These are phyloP conservation scores for Fusarium temperatum DNA, from an alignment of 2,329 filamentous ascomycete species.

Conservation along the genomic window DNA sequence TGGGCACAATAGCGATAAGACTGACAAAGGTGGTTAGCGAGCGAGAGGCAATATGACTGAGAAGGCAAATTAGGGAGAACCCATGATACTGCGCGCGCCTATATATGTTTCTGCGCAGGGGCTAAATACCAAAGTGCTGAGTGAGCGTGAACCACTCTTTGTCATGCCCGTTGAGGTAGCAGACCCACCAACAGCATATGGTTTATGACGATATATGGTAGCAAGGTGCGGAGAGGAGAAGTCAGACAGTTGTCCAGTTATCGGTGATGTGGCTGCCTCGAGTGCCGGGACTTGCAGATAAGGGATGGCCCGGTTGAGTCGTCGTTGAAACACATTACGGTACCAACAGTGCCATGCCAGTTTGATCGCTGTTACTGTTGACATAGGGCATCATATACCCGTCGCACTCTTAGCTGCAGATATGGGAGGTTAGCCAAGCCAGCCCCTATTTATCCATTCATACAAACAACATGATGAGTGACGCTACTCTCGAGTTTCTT, in stretches of 20 bases:
- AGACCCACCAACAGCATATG: constrained; percentile 13
- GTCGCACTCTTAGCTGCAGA: background rate
- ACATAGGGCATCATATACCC: background rate
- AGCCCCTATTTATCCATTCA: background rate
- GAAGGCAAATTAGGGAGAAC: background rate
- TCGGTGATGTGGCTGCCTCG: constrained; percentile 11
- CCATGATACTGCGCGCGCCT: constrained; percentile 9
- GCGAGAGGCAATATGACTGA: constrained; percentile 3
- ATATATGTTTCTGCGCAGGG: background rate
- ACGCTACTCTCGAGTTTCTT: background rate
- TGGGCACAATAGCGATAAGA: background rate
- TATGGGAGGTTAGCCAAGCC: background rate
- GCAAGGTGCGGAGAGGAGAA: constrained; percentile 8
- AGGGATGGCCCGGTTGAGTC: background rate
- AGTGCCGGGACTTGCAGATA: constrained; percentile 1
- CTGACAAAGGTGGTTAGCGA: background rate
- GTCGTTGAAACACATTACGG: constrained; percentile 8
- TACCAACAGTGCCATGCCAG: background rate
- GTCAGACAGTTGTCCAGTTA: constrained; percentile 4
- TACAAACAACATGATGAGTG: background rate
- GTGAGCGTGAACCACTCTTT: constrained; percentile 20
- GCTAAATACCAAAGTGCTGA: constrained; percentile 12
- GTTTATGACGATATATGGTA: constrained; percentile 13
- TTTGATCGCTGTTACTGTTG: background rate
- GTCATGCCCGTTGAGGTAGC: constrained; percentile 16